Base-by-base conservation (phyloP, 106 monocot genomes). In the Phalaenopsis aphrodite region DNA sequence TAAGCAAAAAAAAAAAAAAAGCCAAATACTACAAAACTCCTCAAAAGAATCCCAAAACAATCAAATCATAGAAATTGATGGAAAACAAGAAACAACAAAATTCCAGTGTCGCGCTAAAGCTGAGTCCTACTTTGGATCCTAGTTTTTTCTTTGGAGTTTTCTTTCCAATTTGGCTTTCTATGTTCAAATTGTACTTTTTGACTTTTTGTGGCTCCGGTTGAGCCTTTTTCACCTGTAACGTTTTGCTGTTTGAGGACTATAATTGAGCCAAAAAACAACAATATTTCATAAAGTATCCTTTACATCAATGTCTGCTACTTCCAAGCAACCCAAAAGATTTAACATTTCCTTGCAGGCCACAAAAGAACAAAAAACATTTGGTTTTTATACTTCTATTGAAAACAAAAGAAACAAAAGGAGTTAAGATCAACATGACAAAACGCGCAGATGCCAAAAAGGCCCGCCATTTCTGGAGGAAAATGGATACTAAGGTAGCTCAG, bases 21-120 rank as follows among this genome's bases (percentile, higher is more conserved):
- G 68, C 0, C 61, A 61, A 5, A 69, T 38, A 69, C 69, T 39
- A 69, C 64, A 64, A 21, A 64, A 24, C n/a, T 39, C 15, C 39
- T 69, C 69, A 68, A 39, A 2, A 37, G 38, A 37, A 69, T 14
- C 14, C 38, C 69, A 38, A 39, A 69, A 14, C 15, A 38, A 38
- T 38, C 38, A 37, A 68, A 68, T 61, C 68, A 37, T 68, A 30
- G 42, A 73, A 73, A 30, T 69, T 12, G 38, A 69, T 39, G 43
- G 42, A 74, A 74, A 74, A 38, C 71, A 71, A 42, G 42, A 42
- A 72, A 74, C 18, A 11, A 43, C 74, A 21, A 61, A 61, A 74
- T 74, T 43, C 42, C 38, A 0, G 30, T 30, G 30, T 30, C 30
- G 30, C 30, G 30, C 30, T 30, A 30, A 30, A 30, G 30, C 30